These are phyloP conservation scores for Mycena latifolia DNA, from an alignment of 768 basidiomycete genomes.

Conservation along the genomic window DNA sequence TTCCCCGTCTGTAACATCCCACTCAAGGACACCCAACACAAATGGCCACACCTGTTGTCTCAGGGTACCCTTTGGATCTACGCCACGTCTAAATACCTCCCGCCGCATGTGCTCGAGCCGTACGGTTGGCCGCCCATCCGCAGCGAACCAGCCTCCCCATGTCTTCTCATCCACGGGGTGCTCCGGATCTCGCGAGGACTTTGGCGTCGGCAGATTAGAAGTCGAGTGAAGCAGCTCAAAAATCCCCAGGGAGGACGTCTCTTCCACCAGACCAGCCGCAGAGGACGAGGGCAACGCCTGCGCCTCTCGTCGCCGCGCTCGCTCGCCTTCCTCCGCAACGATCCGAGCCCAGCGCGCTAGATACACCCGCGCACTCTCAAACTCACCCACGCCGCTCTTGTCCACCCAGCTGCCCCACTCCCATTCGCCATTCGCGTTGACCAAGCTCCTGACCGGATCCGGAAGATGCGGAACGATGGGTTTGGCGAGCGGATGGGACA, in stretches of 20 bases:
- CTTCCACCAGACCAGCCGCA: slow-evolving; percentile 63
- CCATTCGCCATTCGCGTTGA: slow-evolving; percentile 90
- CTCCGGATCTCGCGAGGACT: slow-evolving; percentile 82
- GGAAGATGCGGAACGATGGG: slow-evolving; percentile 97
- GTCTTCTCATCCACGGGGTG: slow-evolving; percentile 80
- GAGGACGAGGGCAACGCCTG: slow-evolving; percentile 71
- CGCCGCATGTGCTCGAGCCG: slow-evolving; percentile 76
- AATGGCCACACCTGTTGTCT: slow-evolving; percentile 92
- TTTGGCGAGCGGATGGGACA: slow-evolving; percentile 95
- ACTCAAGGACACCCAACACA: slow-evolving; percentile 85
- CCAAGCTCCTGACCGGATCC: slow-evolving; percentile 91
- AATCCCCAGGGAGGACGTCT: slow-evolving; percentile 82
- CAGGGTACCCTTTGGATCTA: slow-evolving; percentile 63
- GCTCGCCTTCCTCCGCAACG: slow-evolving; percentile 98
- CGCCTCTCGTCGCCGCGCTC: slow-evolving; percentile 85
- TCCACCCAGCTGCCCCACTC: slow-evolving; percentile 97
- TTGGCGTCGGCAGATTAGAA: slow-evolving; percentile 84
- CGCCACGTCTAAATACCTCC: slow-evolving; percentile 84
- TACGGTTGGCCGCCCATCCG: slow-evolving; percentile 75
- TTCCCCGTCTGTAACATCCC: slow-evolving; percentile 77
- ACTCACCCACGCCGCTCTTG: slow-evolving; percentile 93
- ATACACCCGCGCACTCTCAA: slow-evolving; percentile 96
- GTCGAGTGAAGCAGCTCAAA: slow-evolving; percentile 89
- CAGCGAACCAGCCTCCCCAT: slow-evolving; percentile 86
- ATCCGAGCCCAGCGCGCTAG: slow-evolving; percentile 97